phyloP scores from a whole-genome alignment of 108 stramenopile genomes.

The Nitzschia putrida region DNA sequence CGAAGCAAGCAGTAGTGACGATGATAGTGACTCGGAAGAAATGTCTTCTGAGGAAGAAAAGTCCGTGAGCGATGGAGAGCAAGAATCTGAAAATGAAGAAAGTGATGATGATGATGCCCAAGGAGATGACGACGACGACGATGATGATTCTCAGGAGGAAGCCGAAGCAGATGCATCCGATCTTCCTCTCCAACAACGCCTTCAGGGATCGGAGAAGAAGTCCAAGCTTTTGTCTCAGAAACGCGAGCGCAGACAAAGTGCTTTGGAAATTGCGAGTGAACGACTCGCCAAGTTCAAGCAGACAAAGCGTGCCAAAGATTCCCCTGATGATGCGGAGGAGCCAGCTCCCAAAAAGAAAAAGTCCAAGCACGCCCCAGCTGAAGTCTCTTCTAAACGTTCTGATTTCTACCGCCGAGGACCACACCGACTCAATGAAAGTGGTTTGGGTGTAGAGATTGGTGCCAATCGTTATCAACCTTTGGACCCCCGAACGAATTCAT shows the following conservation, averaged over 20 bases:
- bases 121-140: neutral
- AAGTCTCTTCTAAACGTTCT: slow-evolving; percentile 75
- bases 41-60: neutral
- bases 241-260: slow-evolving; percentile 25
- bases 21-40: slow-evolving; percentile 3
- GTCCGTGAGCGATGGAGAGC: neutral
- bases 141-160: slow-evolving; percentile 8
- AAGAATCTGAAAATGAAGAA: neutral
- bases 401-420: slow-evolving; percentile 69
- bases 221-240: neutral
- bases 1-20: slow-evolving; percentile 34
- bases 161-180: slow-evolving; percentile 23
- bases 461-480: slow-evolving; percentile 80
- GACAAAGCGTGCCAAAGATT: slow-evolving; percentile 13
- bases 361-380: slow-evolving; percentile 53
- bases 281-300: slow-evolving; percentile 7
- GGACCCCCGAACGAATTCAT: slow-evolving; percentile 74
- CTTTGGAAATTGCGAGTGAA: slow-evolving; percentile 32
- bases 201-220: slow-evolving; percentile 18
- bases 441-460: slow-evolving; percentile 83
- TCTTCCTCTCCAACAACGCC: slow-evolving; percentile 33
- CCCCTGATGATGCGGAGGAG: slow-evolving; percentile 4
- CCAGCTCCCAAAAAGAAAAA: slow-evolving; percentile 23
- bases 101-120: neutral
- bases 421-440: slow-evolving; percentile 65